A percentile compares a stretch with the other conserved stretches of the same genome.
phyloP scores from a whole-genome alignment of 1,284 basidiomycete genomes.

The Microbotryomycetes sp. region DNA sequence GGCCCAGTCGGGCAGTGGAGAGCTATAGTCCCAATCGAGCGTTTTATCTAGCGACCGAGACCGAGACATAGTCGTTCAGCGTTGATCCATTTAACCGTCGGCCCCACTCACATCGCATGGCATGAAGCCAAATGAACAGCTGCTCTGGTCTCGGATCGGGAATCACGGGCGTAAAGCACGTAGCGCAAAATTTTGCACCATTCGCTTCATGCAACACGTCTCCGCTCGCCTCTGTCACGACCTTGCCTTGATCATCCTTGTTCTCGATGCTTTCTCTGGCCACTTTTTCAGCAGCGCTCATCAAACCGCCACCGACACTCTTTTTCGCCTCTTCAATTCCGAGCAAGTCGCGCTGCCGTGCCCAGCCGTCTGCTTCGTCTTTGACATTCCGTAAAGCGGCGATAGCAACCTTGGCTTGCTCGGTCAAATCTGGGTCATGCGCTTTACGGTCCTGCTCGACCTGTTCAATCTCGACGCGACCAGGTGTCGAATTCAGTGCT shows the following conservation, averaged over 20 bases:
- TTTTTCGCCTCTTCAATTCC: conserved; percentile 10
- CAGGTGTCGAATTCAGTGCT: background rate
- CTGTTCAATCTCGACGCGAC: background rate
- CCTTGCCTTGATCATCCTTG: conserved; percentile 45
- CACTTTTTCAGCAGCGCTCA: background rate
- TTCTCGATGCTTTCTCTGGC: no score
- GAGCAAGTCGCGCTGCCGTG: conserved; percentile 71
- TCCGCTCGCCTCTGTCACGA: conserved; percentile 49
- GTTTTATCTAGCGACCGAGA: conserved; percentile 25
- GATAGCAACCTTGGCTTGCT: conserved; percentile 76
- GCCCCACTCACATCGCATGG: conserved; percentile 51
- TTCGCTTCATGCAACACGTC: conserved; percentile 37
- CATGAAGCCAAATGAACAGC: conserved; percentile 89
- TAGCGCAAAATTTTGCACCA: conserved; percentile 56
- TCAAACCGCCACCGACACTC: conserved; percentile 35
- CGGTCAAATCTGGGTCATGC: conserved; percentile 44
- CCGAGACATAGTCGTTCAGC: no score
- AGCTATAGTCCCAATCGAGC: conserved; percentile 33
- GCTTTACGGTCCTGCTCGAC: conserved; percentile 6
- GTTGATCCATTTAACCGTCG: background rate
- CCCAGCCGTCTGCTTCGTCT: conserved; percentile 89
- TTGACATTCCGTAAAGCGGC: conserved; percentile 77
- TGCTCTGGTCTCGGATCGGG: conserved; percentile 84
- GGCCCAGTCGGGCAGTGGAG: conserved; percentile 34
- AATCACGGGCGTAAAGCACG: conserved; percentile 81